Conservation (phyloP, 441 rosid genomes). For the Adansonia grandidieri region DNA sequence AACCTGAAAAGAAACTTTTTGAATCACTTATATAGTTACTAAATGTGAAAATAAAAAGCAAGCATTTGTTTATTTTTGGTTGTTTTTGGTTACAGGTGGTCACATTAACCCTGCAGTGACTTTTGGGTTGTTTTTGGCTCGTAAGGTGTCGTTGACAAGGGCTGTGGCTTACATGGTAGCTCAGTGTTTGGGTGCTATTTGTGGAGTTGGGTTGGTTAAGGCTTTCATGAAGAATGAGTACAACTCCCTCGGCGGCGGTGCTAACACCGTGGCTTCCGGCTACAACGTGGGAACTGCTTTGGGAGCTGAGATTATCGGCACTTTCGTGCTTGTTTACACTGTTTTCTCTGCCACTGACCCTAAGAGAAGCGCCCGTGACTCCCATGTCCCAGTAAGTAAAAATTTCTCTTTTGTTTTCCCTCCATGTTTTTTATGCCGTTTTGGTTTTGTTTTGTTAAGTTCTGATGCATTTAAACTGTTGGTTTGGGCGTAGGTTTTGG, state of each 20-base stretch:
- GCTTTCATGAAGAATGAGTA: slow-evolving; percentile 69
- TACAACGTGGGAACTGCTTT: slow-evolving; percentile 69
- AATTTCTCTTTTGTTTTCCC: too few relatives aligned
- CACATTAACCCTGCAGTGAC: slow-evolving; percentile 91
- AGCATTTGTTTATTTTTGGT: too few relatives aligned
- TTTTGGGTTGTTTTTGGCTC: slow-evolving; percentile 70
- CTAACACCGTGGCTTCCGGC: slow-evolving; percentile 55
- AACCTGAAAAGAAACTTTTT: background rate
- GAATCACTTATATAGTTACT: too few relatives aligned
- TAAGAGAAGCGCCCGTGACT: slow-evolving; percentile 82
- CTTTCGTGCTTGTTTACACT: slow-evolving; percentile 87
- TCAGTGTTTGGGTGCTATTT: slow-evolving; percentile 77
- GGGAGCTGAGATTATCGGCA: slow-evolving; percentile 86
- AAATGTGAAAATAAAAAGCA: too few relatives aligned
- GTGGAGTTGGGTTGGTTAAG: slow-evolving; percentile 81
- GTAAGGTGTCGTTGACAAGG: slow-evolving; percentile 68
- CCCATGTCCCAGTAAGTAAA: slow-evolving; percentile 65
- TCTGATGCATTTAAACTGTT: background rate
- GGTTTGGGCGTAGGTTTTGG: slow-evolving; percentile 30
- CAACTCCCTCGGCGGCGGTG: slow-evolving; percentile 68
- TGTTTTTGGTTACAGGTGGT: slow-evolving; percentile 33
- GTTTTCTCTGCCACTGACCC: slow-evolving; percentile 92
- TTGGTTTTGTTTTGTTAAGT: too few relatives aligned
- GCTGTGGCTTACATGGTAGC: slow-evolving; percentile 79
- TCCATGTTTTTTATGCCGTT: too few relatives aligned